A percentile compares a stretch with the other conserved stretches of the same genome.
Evolutionary conservation across 2,329 filamentous ascomycete species (phyloP).

Genomic region (Xylaria digitata): DNA sequence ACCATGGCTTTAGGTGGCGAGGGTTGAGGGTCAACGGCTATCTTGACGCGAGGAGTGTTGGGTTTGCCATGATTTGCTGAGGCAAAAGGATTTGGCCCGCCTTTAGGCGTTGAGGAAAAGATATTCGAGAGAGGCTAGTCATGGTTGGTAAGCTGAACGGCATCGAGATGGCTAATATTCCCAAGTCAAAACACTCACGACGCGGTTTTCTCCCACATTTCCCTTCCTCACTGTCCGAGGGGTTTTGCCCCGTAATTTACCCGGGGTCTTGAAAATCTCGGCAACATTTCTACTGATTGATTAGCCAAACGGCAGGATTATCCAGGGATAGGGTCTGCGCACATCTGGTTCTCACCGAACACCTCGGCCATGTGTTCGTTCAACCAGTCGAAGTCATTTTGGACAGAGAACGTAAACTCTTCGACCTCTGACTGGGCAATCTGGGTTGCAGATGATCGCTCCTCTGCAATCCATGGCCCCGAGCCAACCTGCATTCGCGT

Average conservation of each 20-base stretch:
- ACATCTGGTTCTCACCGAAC: conserved; percentile 89
- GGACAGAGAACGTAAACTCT: conserved; percentile 90
- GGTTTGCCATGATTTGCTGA: conserved; percentile 60
- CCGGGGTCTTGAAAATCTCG: conserved; percentile 95
- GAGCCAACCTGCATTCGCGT: conserved; percentile 80
- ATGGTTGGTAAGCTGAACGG: conserved; percentile 33
- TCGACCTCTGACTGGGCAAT: conserved; percentile 86
- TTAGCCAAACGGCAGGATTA: conserved; percentile 46
- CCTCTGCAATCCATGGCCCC: conserved; percentile 84
- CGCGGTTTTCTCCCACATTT: conserved; percentile 67
- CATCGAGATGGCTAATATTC: conserved; percentile 13
- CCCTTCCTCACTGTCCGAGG: conserved; percentile 76
- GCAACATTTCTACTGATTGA: conserved; percentile 76
- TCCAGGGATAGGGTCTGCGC: conserved; percentile 54
- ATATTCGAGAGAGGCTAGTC: conserved; percentile 69
- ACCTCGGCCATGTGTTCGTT: conserved; percentile 99
- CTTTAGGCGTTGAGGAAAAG: conserved; percentile 66
- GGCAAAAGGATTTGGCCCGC: conserved; percentile 65
- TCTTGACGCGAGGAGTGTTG: conserved; percentile 68
- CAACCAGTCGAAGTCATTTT: conserved; percentile 96
- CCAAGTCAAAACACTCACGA: conserved; percentile 62
- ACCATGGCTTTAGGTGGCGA: conserved; percentile 50
- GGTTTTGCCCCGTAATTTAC: conserved; percentile 84
- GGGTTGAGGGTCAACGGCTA: conserved; percentile 63
- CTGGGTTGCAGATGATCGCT: conserved; percentile 80